These are phyloP conservation scores for Plectranthus barbatus DNA, from an alignment of 257 asterid genomes.

Conservation along the genomic window DNA sequence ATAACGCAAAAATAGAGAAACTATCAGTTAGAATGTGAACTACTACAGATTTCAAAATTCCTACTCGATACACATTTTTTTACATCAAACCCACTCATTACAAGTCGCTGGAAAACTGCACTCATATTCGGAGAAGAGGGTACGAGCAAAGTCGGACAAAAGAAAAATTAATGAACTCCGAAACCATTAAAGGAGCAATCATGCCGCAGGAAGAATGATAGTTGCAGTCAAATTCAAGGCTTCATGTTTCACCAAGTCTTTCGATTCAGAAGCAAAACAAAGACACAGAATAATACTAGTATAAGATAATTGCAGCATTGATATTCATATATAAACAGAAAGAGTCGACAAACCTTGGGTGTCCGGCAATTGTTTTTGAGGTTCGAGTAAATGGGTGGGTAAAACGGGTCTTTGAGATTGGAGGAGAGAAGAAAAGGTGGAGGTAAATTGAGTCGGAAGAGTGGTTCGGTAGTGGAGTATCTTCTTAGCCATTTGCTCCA, in stretches of 20 bases:
- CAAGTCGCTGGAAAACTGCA: too few species aligned
- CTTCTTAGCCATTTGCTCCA: constrained; percentile 47
- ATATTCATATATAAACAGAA: neutral
- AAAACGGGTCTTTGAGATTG: constrained; percentile 43
- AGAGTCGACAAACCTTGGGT: constrained; percentile 22
- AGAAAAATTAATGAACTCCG: too few species aligned
- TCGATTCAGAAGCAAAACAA: neutral
- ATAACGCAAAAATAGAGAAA: neutral
- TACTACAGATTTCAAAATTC: neutral
- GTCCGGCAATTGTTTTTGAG: constrained; percentile 20
- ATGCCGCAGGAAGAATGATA: too few species aligned
- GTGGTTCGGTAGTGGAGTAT: constrained; percentile 37
- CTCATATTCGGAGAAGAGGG: too few species aligned
- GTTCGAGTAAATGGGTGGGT: constrained; percentile 17
- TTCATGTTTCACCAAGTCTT: neutral
- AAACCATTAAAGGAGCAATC: too few species aligned
- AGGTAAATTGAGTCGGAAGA: constrained; percentile 43
- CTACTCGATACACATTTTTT: too few species aligned
- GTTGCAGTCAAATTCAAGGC: neutral
- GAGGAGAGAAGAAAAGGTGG: constrained; percentile 42
- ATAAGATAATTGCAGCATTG: neutral
- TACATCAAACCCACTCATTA: too few species aligned
- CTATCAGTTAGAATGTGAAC: neutral
- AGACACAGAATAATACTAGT: neutral
- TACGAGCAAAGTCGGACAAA: too few species aligned